Conservation (phyloP, 306 rosid genomes). For the Cyclanthera cordifolia region DNA sequence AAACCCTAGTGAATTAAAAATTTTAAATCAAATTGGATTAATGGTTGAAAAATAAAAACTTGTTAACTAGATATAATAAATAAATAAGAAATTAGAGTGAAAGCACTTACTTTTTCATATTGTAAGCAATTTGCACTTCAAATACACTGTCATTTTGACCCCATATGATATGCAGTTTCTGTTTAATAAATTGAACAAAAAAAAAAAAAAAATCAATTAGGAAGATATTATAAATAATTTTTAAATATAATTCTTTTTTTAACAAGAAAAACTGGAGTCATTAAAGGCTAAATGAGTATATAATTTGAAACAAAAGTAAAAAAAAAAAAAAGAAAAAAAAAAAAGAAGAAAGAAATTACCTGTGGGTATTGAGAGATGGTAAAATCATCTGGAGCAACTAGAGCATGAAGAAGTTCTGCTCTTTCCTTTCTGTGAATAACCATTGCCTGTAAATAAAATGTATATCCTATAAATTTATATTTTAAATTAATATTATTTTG, state of each 20-base stretch:
- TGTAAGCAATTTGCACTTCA: background rate
- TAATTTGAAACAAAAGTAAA: too few species aligned
- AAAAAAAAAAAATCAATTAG: background rate
- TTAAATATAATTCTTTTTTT: too few species aligned
- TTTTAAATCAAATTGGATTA: background rate
- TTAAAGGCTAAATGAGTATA: too few species aligned
- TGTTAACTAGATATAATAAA: too few species aligned
- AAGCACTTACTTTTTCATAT: background rate
- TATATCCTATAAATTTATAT: too few species aligned
- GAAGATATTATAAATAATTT: background rate
- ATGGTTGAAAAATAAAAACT: background rate
- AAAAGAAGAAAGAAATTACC: too few species aligned
- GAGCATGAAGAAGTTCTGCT: slow-evolving; percentile 24
- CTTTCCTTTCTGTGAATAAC: slow-evolving; percentile 21
- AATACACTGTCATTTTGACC: background rate
- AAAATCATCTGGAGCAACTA: slow-evolving; percentile 16
- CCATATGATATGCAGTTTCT: slow-evolving; percentile 4
- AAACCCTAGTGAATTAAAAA: background rate
- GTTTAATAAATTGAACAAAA: background rate
- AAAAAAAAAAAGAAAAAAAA: too few species aligned
- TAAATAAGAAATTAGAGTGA: background rate
- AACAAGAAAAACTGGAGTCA: too few species aligned
- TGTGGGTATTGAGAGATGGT: background rate
- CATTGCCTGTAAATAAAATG: slow-evolving; percentile 18
- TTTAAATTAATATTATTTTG: too few species aligned